Conservation (phyloP, 139 green algal genomes). For the Picochlorum sp. region DNA sequence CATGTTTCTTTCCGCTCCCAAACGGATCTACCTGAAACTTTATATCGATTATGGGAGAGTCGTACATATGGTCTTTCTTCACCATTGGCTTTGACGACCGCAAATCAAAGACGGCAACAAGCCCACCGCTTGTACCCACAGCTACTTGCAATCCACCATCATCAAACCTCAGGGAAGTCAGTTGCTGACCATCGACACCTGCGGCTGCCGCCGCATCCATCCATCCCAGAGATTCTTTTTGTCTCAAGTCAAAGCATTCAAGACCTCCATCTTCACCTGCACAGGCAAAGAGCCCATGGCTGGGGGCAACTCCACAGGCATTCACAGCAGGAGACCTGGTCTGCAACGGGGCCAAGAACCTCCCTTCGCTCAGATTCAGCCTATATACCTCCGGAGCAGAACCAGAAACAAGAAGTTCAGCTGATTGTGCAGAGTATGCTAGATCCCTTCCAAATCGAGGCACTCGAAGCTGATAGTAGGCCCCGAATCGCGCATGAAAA, state of each 20-base stretch:
- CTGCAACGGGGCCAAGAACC: conserved; percentile 71
- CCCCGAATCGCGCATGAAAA: conserved; percentile 88
- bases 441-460: conserved; percentile 68
- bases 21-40: conserved; percentile 64
- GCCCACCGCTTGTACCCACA: conserved; percentile 68
- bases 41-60: conserved; percentile 78
- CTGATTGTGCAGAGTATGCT: conserved; percentile 59
- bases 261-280: conserved; percentile 80
- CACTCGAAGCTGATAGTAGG: conserved; percentile 72
- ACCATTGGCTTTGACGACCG: conserved; percentile 55
- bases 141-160: conserved; percentile 68
- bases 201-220: conserved; percentile 56
- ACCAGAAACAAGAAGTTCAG: conserved; percentile 73
- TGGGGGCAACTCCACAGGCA: conserved; percentile 45
- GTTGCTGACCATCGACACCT: conserved; percentile 36
- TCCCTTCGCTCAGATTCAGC: conserved; percentile 80
- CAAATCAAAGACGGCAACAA: conserved; percentile 84
- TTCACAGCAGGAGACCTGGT: conserved; percentile 62
- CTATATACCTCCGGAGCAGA: conserved; percentile 56
- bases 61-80: conserved; percentile 97
- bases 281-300: conserved; percentile 54
- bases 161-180: conserved; percentile 85
- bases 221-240: conserved; percentile 30
- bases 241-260: conserved; percentile 87
- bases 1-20: conserved; percentile 15